Conservation (phyloP, 441 rosid species). For the Pelargonium citronellum region DNA sequence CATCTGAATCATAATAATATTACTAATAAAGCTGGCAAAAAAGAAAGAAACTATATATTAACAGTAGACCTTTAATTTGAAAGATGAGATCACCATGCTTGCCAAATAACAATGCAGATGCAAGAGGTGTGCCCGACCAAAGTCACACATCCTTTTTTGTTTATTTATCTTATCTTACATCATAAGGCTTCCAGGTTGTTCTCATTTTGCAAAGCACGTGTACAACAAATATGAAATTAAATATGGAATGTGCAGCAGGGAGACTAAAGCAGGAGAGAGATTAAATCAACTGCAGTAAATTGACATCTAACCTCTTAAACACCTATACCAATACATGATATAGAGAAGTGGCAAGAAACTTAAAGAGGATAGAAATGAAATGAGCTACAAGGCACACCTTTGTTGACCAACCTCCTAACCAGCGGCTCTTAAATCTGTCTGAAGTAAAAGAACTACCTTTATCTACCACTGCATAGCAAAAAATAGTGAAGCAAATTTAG, state of each 20-base stretch:
- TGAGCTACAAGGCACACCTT: slow-evolving; percentile 29
- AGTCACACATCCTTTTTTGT: neutral
- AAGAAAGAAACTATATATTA: neutral
- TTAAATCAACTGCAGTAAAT: neutral
- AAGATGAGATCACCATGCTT: neutral
- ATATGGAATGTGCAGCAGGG: neutral
- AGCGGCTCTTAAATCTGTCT: slow-evolving; percentile 34
- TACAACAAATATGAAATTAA: neutral
- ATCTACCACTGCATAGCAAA: slow-evolving; percentile 22
- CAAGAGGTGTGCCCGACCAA: neutral
- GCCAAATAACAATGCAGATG: neutral
- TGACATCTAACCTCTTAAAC: neutral
- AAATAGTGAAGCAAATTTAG: slow-evolving; percentile 11
- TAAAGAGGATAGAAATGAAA: slow-evolving; percentile 11
- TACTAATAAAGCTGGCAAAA: neutral
- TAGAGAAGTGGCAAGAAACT: neutral
- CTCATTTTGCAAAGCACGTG: neutral
- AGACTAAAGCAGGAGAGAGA: neutral
- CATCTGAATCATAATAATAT: neutral
- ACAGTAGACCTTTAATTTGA: slow-evolving; percentile 2
- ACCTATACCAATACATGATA: neutral
- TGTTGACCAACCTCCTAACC: slow-evolving; percentile 42
- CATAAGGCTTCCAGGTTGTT: neutral
- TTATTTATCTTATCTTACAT: neutral
- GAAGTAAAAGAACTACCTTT: slow-evolving; percentile 11